Evolutionary conservation across 73 alveolate genomes (phyloP), one percentile per base, ranked within the genome.

Genomic region (Paramecium sonneborni): DNA sequence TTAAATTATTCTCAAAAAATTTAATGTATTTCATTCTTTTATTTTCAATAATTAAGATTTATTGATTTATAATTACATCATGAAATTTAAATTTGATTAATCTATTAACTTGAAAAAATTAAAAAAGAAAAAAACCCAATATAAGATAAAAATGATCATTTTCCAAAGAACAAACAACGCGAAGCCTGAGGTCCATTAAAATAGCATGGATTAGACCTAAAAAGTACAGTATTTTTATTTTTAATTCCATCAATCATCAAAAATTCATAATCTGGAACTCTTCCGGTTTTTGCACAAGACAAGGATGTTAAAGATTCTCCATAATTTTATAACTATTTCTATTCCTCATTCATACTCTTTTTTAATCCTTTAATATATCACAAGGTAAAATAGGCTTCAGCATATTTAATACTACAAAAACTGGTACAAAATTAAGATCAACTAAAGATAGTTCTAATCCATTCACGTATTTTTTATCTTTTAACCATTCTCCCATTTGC

Each of bases 261-360:
- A 43, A 24, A 79, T 44, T 79, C 90, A 44, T 20, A 79, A 20
- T 79, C 90, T 79, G 90, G 76, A 4, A 39, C 74, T 41, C 74
- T 9, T 23, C 76, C 90, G 7, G 46, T 79, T 41, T 79, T 39
- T 20, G 55, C 57, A 20, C 76, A 43, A 15, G 76, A 12, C 43
- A 79, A n/a, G 28, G 44, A 30, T 79, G 74, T 46, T 43, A 79
- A 39, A 24, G 69, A 23, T 0, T 79, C 55, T 10, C 90, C 69
- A 43, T 79, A 79, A 30, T 43, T 41, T 39, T 41, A 39, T 18
- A 46, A 20, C 90, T 79, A 62, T 26, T 30, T 28, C 32, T 34
- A 43, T 79, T 23, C 43, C 55, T 23, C n/a, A 24, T 24, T 79
- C n/a, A 24, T 79, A 79, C 90, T 79, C 55, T 79, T 24, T 32